phyloP scores from a whole-genome alignment of 2,329 filamentous ascomycete genomes.

The Macrophomina phaseolina region DNA sequence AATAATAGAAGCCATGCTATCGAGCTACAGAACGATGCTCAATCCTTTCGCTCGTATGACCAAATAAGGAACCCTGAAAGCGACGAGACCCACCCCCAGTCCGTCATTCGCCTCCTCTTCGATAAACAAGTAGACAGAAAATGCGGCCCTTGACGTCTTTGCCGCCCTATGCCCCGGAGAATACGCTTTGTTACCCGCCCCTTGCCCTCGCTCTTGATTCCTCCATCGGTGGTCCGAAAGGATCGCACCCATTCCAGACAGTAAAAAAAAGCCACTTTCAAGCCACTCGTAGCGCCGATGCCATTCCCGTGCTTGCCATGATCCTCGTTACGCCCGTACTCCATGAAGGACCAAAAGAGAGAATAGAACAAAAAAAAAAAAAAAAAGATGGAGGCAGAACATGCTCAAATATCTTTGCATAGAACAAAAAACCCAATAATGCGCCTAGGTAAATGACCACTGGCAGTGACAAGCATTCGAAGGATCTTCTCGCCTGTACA shows the following conservation, averaged over 20 bases:
- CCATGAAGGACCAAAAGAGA: background rate
- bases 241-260: constrained; percentile 14
- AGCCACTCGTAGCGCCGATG: constrained; percentile 18
- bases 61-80: background rate
- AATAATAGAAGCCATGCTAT: constrained; percentile 1
- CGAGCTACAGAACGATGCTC: background rate
- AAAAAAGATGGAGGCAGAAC: background rate
- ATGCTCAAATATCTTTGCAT: constrained; percentile 13
- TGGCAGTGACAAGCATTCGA: constrained; percentile 26
- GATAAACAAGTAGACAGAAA: constrained; percentile 8
- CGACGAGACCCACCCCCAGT: background rate
- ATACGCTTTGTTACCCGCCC: constrained; percentile 1
- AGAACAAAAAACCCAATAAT: background rate
- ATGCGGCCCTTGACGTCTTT: constrained; percentile 1
- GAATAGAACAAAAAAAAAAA: no score
- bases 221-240: constrained; percentile 17
- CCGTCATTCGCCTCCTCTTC: background rate
- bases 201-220: constrained; percentile 16
- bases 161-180: background rate
- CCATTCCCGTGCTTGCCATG: constrained; percentile 17
- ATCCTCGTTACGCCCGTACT: constrained; percentile 9
- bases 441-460: constrained; percentile 23
- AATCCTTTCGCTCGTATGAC: constrained; percentile 1
- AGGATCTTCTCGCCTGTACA: constrained; percentile 15
- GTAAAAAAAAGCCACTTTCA: constrained; percentile 11